Evolutionary conservation across 2,329 filamentous ascomycete species (phyloP).

Genomic region (Chrysoporthe austroafricana): DNA sequence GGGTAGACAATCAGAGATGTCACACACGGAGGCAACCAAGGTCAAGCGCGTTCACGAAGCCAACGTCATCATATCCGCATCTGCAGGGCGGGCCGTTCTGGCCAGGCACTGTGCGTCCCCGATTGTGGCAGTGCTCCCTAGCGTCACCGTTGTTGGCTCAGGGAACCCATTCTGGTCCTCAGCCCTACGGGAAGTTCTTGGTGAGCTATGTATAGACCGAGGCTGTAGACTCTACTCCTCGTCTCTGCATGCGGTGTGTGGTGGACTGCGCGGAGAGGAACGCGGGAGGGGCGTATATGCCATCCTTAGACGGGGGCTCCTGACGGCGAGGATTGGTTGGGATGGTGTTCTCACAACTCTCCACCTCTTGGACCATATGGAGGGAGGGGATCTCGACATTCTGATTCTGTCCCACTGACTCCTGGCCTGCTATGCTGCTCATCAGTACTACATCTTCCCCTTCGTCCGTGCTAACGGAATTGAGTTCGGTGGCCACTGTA

Average conservation of each 20-base stretch:
- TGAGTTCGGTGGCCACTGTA: not conserved
- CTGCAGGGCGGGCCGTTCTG: not conserved
- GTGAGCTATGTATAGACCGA: not conserved
- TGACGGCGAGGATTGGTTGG: not conserved
- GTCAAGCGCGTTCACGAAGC: not conserved
- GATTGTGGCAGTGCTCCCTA: conserved; percentile 30
- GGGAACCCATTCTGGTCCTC: conserved; percentile 16
- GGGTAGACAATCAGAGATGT: not conserved
- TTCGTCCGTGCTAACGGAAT: not conserved
- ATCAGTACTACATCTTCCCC: not conserved
- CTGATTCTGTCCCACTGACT: not conserved
- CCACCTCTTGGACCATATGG: not conserved
- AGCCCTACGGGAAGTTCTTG: conserved; percentile 25
- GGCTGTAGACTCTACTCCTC: conserved; percentile 3
- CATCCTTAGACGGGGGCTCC: not conserved
- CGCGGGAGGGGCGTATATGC: not conserved
- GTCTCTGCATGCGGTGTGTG: not conserved
- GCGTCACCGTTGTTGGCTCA: conserved; percentile 5
- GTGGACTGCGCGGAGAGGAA: not conserved
- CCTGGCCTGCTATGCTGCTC: not conserved
- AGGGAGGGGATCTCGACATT: not conserved
- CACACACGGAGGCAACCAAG: conserved; percentile 1
- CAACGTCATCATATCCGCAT: conserved; percentile 3
- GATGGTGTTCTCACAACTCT: not conserved
- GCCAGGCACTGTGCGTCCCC: conserved; percentile 18